These are phyloP conservation scores for Sapria himalayana DNA, from an alignment of 345 rosid species.

Conservation along the genomic window DNA sequence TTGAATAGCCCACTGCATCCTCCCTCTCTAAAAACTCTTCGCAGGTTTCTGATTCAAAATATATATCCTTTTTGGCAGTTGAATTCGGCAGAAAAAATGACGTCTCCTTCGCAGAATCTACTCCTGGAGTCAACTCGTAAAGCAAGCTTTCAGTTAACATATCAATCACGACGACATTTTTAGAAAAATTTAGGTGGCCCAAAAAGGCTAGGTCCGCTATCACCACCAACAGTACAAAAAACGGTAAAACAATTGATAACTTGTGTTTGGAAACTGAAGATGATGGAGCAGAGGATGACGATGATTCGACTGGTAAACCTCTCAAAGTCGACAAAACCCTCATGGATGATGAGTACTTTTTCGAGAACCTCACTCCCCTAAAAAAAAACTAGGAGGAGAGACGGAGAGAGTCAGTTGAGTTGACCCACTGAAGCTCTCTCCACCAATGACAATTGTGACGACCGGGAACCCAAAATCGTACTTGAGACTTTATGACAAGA, in stretches of 20 bases:
- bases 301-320: conserved; percentile 23
- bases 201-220: conserved; percentile 58
- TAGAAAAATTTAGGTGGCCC: conserved; percentile 59
- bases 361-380: too few species aligned
- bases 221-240: conserved; percentile 48
- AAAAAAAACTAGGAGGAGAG: too few species aligned
- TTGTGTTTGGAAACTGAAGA: conserved; percentile 21
- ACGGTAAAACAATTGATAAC: conserved; percentile 36
- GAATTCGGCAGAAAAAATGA: conserved; percentile 3
- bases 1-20: conserved; percentile 39
- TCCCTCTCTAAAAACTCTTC: conserved; percentile 62
- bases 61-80: conserved; percentile 5
- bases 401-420: too few species aligned
- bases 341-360: too few species aligned
- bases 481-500: too few species aligned
- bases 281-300: conserved; percentile 14
- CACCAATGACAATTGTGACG: too few species aligned
- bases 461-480: too few species aligned
- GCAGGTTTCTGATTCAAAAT: conserved; percentile 21
- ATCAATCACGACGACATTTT: conserved; percentile 40
- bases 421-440: too few species aligned
- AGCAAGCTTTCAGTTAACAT: conserved; percentile 46
- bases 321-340: conserved; percentile 41
- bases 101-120: conserved; percentile 3
- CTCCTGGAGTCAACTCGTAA: conserved; percentile 11